phyloP scores from a whole-genome alignment of 371 early-diverging fungal species.

The Cokeromyces recurvatus region DNA sequence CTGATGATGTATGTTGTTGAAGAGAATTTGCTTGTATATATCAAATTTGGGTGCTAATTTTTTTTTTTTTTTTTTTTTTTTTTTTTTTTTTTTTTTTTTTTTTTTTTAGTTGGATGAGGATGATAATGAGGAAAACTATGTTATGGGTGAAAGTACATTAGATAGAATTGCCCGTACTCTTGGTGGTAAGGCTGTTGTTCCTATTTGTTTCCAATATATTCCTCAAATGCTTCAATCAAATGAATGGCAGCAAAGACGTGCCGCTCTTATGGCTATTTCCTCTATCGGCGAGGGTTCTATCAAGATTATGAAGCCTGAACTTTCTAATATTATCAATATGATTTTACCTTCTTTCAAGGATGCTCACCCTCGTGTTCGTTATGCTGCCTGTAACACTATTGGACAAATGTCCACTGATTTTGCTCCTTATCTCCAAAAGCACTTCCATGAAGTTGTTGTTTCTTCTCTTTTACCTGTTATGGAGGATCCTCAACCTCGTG shows the following conservation, averaged over 20 bases:
- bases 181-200: conserved; percentile 87
- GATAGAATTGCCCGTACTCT: conserved; percentile 89
- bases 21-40: neutral
- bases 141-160: conserved; percentile 92
- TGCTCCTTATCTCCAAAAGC: conserved; percentile 78
- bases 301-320: conserved; percentile 87
- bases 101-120: conserved; percentile 86
- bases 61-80: neutral
- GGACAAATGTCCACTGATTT: conserved; percentile 98
- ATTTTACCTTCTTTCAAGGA: conserved; percentile 83
- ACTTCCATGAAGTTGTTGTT: conserved; percentile 75
- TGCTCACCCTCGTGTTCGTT: conserved; percentile 93
- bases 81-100: too few species aligned
- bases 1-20: conserved; percentile 60
- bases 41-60: neutral
- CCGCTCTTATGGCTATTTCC: conserved; percentile 90
- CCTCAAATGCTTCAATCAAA: conserved; percentile 84
- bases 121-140: conserved; percentile 82
- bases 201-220: conserved; percentile 83
- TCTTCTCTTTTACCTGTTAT: conserved; percentile 81
- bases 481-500: conserved; percentile 80
- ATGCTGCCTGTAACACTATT: conserved; percentile 93
- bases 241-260: conserved; percentile 92
- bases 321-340: conserved; percentile 79
- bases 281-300: conserved; percentile 96